Evolutionary conservation across 768 basidiomycete species (phyloP).

Genomic region (Mycena albidolilacea): DNA sequence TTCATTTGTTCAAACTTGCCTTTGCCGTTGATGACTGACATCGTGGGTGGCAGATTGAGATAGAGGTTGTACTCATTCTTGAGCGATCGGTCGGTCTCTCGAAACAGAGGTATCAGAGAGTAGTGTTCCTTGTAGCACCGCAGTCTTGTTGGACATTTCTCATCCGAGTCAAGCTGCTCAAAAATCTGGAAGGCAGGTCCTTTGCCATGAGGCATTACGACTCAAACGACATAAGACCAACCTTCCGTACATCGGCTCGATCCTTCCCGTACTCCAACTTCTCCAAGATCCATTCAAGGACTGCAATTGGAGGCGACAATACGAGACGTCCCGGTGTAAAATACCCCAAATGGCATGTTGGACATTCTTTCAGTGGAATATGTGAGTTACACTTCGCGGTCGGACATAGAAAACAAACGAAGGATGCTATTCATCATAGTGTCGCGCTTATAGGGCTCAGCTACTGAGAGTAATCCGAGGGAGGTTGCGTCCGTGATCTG

Average conservation of each 20-base stretch:
- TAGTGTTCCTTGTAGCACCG: constrained; percentile 2
- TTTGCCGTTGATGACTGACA: neutral
- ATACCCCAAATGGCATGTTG: constrained; percentile 14
- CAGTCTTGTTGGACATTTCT: neutral
- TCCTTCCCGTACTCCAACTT: neutral
- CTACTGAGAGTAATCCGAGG: too few species aligned
- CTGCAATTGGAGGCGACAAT: constrained; percentile 4
- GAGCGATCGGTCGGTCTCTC: neutral
- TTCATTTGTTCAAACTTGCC: neutral
- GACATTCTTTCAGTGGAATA: neutral
- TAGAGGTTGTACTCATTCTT: constrained; percentile 1
- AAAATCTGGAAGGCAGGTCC: neutral
- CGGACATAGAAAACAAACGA: too few species aligned
- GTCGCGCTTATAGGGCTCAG: too few species aligned
- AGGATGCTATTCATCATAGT: too few species aligned
- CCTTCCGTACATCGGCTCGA: neutral
- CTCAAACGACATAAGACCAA: neutral
- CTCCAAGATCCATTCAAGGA: constrained; percentile 1
- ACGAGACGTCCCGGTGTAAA: constrained; percentile 2
- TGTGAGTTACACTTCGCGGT: neutral
- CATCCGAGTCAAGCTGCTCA: neutral
- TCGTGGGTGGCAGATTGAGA: neutral
- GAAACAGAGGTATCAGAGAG: constrained; percentile 11
- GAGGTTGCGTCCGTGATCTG: too few species aligned
- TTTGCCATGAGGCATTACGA: neutral